These are phyloP conservation scores for Obba rivulosa DNA, from an alignment of 768 basidiomycete species.

Conservation along the genomic window DNA sequence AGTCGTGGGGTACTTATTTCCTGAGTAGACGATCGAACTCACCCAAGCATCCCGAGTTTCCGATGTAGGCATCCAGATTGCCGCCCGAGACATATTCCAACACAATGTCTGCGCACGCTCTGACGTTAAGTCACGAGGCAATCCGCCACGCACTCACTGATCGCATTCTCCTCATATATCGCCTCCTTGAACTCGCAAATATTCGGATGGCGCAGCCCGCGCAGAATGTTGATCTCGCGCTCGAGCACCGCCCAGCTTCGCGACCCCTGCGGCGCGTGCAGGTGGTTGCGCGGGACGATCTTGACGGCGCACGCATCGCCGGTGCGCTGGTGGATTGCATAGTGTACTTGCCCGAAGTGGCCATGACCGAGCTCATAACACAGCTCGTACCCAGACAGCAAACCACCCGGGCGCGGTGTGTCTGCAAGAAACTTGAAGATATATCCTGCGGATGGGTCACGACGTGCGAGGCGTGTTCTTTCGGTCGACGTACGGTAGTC, in stretches of 20 bases:
- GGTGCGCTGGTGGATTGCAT: conserved; percentile 65
- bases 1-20: background rate
- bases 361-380: conserved; percentile 77
- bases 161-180: conserved; percentile 56
- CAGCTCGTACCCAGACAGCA: conserved; percentile 56
- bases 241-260: conserved; percentile 29
- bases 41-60: conserved; percentile 57
- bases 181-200: conserved; percentile 76
- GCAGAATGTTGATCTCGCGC: conserved; percentile 76
- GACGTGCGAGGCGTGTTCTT: background rate
- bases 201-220: conserved; percentile 70
- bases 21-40: conserved; percentile 19
- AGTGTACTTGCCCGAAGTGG: conserved; percentile 88
- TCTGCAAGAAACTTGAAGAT: too few species aligned
- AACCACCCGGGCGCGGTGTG: conserved; percentile 40
- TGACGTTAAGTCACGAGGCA: conserved; percentile 25
- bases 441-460: too few species aligned
- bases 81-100: conserved; percentile 85
- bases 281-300: conserved; percentile 59
- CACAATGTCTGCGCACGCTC: conserved; percentile 56
- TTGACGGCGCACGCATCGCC: conserved; percentile 84
- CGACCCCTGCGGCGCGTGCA: conserved; percentile 17
- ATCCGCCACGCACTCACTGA: conserved; percentile 39
- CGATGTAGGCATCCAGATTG: conserved; percentile 78
- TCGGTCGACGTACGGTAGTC: conserved; percentile 59